Conservation (phyloP, 1,284 basidiomycete genomes). For the Paramarasmius palmivorus region DNA sequence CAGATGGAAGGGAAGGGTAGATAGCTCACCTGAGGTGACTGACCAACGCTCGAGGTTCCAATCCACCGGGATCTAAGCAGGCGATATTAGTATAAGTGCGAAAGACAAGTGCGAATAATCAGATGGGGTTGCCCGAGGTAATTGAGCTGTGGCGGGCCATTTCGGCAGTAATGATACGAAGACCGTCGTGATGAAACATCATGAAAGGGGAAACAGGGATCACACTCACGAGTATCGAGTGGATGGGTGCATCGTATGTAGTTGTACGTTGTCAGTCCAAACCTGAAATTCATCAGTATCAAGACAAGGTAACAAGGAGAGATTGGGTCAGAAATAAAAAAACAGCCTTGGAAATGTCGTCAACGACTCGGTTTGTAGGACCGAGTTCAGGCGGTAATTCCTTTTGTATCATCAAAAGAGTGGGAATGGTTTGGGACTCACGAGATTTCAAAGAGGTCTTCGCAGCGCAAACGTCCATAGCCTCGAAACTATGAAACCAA, state of each 20-base stretch:
- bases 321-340: constrained; percentile 54
- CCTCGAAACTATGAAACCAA: not conserved
- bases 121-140: constrained; percentile 74
- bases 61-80: too few species aligned
- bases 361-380: constrained; percentile 45
- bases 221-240: not conserved
- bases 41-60: too few species aligned
- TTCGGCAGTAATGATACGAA: constrained; percentile 82
- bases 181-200: constrained; percentile 84
- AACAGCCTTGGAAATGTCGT: constrained; percentile 79
- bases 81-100: not conserved
- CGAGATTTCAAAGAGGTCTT: too few species aligned
- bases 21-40: constrained; percentile 8
- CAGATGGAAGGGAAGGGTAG: not conserved
- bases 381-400: constrained; percentile 89
- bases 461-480: too few species aligned
- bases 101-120: constrained; percentile 33
- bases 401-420: constrained; percentile 56
- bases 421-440: constrained; percentile 11
- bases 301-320: not conserved
- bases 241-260: not conserved
- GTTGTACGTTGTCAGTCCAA: not conserved
- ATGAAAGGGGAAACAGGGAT: constrained; percentile 19
- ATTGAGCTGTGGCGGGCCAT: constrained; percentile 88
- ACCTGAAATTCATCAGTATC: too few species aligned